Evolutionary conservation across 2,329 filamentous ascomycete genomes (phyloP).

Genomic region (Colletotrichum spaethianum): DNA sequence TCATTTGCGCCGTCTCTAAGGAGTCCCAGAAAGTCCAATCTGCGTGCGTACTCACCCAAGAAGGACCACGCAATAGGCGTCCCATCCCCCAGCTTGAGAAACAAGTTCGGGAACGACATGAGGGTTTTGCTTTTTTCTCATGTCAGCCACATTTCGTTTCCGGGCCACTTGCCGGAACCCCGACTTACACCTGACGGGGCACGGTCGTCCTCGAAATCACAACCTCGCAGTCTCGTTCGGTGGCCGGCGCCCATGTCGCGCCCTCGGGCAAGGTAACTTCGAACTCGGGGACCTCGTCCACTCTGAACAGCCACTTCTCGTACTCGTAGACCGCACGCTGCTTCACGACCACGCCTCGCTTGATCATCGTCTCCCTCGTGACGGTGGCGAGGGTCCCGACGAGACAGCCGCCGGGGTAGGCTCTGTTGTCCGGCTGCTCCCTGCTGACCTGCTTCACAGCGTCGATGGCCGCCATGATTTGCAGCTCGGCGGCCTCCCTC

Average conservation of each 20-base stretch:
- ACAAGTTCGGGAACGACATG: conserved; percentile 60
- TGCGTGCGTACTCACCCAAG: conserved; percentile 53
- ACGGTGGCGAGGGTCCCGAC: conserved; percentile 52
- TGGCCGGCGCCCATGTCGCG: conserved; percentile 69
- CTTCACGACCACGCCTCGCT: conserved; percentile 42
- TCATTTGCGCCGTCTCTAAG: neutral
- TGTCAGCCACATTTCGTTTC: neutral
- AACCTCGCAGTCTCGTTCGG: conserved; percentile 67
- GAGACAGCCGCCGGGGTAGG: conserved; percentile 52
- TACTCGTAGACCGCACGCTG: conserved; percentile 51
- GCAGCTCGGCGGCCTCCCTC: conserved; percentile 48
- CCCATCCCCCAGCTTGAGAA: conserved; percentile 61
- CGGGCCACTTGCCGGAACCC: neutral
- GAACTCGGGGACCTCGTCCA: conserved; percentile 58
- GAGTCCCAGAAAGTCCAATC: neutral
- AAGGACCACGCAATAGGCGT: conserved; percentile 77
- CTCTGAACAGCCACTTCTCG: conserved; percentile 72
- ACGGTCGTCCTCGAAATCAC: conserved; percentile 70
- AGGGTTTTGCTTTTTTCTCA: conserved; percentile 56
- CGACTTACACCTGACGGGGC: conserved; percentile 65
- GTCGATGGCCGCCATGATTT: conserved; percentile 51
- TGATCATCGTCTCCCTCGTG: conserved; percentile 39
- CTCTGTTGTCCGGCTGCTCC: conserved; percentile 42
- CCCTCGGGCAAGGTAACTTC: conserved; percentile 57
- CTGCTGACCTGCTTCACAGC: conserved; percentile 48